phyloP scores from a whole-genome alignment of 2,329 filamentous ascomycete genomes.

The Didymella exigua region DNA sequence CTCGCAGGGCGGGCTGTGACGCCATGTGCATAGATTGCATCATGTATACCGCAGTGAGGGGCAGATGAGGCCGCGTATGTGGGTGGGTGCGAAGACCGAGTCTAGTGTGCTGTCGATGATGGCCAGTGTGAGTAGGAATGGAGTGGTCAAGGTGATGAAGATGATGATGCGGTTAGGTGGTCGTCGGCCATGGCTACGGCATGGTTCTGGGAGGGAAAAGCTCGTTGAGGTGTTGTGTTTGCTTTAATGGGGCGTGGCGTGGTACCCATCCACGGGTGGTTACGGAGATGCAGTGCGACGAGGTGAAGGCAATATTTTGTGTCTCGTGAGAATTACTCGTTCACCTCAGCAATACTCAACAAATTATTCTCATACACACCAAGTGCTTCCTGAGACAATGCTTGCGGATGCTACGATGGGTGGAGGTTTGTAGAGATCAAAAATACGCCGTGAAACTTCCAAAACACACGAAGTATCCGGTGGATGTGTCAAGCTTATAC shows the following conservation, averaged over 20 bases:
- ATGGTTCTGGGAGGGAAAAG: background rate
- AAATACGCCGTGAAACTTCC: too few relatives aligned
- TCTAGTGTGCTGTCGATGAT: slow-evolving; percentile 3
- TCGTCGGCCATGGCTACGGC: background rate
- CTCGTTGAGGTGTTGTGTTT: background rate
- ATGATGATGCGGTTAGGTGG: background rate
- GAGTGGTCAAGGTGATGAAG: background rate
- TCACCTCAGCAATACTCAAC: background rate
- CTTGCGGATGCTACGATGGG: too few relatives aligned
- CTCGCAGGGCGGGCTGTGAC: background rate
- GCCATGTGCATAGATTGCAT: slow-evolving; percentile 2
- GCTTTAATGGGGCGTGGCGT: background rate
- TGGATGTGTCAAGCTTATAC: too few relatives aligned
- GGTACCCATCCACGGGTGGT: background rate
- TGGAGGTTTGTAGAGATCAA: too few relatives aligned
- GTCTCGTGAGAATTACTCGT: background rate
- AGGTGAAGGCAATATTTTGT: background rate
- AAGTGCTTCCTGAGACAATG: too few relatives aligned
- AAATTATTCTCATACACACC: too few relatives aligned
- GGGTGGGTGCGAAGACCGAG: background rate
- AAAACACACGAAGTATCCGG: too few relatives aligned
- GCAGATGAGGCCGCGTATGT: slow-evolving; percentile 5
- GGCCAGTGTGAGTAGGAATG: background rate
- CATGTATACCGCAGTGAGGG: slow-evolving; percentile 1
- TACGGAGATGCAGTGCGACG: background rate